phyloP scores from a whole-genome alignment of 768 basidiomycete species.

The Ramaria rubella region DNA sequence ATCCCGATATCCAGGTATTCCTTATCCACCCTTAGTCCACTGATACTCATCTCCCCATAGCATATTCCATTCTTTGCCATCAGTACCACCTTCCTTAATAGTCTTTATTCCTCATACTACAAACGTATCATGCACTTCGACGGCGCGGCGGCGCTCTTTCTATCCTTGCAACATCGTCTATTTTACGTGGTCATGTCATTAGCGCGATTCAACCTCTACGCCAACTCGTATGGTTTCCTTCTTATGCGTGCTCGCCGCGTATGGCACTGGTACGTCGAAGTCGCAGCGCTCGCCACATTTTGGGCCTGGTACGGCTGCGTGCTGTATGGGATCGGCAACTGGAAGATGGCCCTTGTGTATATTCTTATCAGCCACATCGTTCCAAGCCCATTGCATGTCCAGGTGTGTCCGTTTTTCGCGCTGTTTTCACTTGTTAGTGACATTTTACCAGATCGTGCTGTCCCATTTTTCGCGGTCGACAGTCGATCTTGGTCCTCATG shows the following conservation, averaged over 20 bases:
- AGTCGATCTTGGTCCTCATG: constrained; percentile 79
- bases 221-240: constrained; percentile 74
- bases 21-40: neutral
- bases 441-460: constrained; percentile 88
- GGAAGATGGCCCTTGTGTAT: constrained; percentile 64
- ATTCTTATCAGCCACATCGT: constrained; percentile 78
- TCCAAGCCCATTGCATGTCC: constrained; percentile 89
- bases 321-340: constrained; percentile 63
- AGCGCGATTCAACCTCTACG: constrained; percentile 93
- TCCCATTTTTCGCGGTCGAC: constrained; percentile 98
- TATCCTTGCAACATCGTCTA: constrained; percentile 81
- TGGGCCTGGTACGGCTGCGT: constrained; percentile 82
- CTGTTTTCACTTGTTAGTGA: neutral
- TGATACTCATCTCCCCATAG: constrained; percentile 18
- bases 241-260: constrained; percentile 58
- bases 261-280: constrained; percentile 76
- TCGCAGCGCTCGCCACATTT: constrained; percentile 71
- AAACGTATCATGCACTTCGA: constrained; percentile 81
- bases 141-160: constrained; percentile 51
- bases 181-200: constrained; percentile 90
- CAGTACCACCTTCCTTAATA: constrained; percentile 77
- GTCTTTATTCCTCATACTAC: constrained; percentile 92
- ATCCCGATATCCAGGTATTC: constrained; percentile 59
- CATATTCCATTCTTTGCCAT: constrained; percentile 95
- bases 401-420: constrained; percentile 45